Evolutionary conservation across 805 yeast species (phyloP), one percentile per base, ranked within the genome.

Genomic region (Candida xiaguanensis): DNA sequence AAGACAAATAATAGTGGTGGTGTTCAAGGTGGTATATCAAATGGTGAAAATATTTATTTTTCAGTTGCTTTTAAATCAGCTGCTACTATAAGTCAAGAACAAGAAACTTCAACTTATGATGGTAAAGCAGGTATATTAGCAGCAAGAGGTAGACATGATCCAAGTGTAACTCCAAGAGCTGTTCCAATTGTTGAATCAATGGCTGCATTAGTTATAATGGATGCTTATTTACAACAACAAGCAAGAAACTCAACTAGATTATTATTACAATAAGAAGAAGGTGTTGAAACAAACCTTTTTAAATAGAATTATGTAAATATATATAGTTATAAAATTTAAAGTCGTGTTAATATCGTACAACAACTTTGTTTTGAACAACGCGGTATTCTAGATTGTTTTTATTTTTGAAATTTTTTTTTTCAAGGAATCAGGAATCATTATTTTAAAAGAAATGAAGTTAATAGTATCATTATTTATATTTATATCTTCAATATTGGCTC

Each of bases 101-200:
- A 93, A 71, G 65, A 72, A 30, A 93, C 99, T 13, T 78, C 88
- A 19, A 77, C 93, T 34, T 93, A 90, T 67, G 90, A 85, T 18
- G 99, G 99, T 53, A 74, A 76, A 50, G 79, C 69, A 36, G 99
- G 99, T 57, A 78, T 82, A 8, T 73, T 93, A 44, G 95, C 93
- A 38, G 96, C 99, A 25, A 82, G 91, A 61, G 99, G 99, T 41
- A 85, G 99, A 75, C 99, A 93, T 57, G 99, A 93, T 61, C 99
- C 99, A 24, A 87, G 90, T 55, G 99, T 93, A 40, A 95, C 95
- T 15, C 99, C 99, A 49, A 81, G 99, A 63, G 99, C 99, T 28
- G 88, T 93, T 45, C 98, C 99, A 38, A 93, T 93, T 55, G 98
- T 93, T 22, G 99, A 93, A 70, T 87, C 98, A 29, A 91, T 93